Percentiles rank a stretch among this genome's conserved stretches.
phyloP scores from a whole-genome alignment of 2,329 filamentous ascomycete species.

The Magnaporthiopsis poae region DNA sequence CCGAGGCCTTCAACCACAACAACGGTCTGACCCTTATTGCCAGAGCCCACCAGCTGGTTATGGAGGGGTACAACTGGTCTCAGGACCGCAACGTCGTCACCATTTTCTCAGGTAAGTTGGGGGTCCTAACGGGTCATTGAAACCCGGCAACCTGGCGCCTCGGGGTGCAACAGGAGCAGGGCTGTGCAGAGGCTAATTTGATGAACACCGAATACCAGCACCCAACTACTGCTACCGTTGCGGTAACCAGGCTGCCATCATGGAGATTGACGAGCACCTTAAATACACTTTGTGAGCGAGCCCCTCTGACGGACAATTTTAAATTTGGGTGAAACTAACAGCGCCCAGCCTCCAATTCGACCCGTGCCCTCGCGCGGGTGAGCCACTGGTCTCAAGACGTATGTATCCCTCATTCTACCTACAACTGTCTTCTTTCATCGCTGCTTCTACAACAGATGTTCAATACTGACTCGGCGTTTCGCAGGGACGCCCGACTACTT shows the following conservation, averaged over 20 bases:
- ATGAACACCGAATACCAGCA: conserved; percentile 35
- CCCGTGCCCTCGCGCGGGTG: conserved; percentile 89
- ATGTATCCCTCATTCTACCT: conserved; percentile 23
- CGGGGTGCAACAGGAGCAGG: background rate
- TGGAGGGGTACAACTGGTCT: conserved; percentile 99
- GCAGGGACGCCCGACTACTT: conserved; percentile 90
- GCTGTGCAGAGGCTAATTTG: background rate
- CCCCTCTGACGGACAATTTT: background rate
- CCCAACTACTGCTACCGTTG: conserved; percentile 98
- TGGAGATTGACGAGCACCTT: conserved; percentile 98
- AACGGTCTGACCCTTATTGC: conserved; percentile 94
- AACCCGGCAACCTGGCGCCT: background rate
- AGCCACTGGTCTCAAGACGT: conserved; percentile 96
- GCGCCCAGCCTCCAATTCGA: conserved; percentile 85
- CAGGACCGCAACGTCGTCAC: conserved; percentile 97
- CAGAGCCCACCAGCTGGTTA: conserved; percentile 92
- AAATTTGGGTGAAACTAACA: background rate
- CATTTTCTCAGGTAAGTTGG: conserved; percentile 74
- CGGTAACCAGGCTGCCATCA: conserved; percentile 98
- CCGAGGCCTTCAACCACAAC: conserved; percentile 98
- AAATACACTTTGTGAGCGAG: conserved; percentile 94
- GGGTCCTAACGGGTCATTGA: background rate
- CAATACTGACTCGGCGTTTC: conserved; percentile 9
- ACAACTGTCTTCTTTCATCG: background rate
- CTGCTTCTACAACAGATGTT: too few species aligned